Base-by-base conservation (phyloP, 768 basidiomycete species). In the Ephemerocybe angulata region DNA sequence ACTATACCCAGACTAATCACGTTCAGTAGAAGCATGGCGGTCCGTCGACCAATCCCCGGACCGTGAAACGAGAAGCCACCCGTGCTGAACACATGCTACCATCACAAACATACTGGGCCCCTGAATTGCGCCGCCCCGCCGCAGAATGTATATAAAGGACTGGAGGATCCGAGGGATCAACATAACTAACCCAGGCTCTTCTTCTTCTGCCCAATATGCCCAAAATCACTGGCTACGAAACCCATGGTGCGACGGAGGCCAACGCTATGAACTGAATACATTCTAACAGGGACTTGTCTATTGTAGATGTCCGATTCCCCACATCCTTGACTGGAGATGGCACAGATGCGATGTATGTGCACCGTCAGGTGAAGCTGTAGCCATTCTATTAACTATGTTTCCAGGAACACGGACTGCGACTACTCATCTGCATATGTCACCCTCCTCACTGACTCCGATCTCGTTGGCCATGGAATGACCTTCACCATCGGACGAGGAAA, bases 401-500 rank as follows among this genome's bases (percentile, higher is more conserved):
- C 4, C 57, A 92, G 90, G 93, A 96, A 97, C 70, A 88, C 89
- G 29, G 91, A 92, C 53, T 96, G 93, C 71, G 95, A 97, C 72
- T 97, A 97, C 72, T 94, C 92, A 2, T 90, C 93, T 1, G 95
- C 95, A 4, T 97, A 97, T 67, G 78, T 97, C 42, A 80, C 85
- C 22, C 76, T 98, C 54, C 72, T 81, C 58, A 95, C 90, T 3
- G 77, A 87, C n/a, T 77, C 84, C 22, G 78, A 84, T 50, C 83
- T 95, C 41, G 79, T 86, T 46, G 92, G 94, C n/a, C 84, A 93
- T 62, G 93, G 92, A 53, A 91, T 93, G 91, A 93, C 93, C 3
- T 95, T 95, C 68, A 94, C 93, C 11, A 94, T 93, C 60, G 93
- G 93, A 0, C 86, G 95, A 38, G 95, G 95, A 27, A 98, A 94